Evolutionary conservation across 2,329 filamentous ascomycete genomes (phyloP).

Genomic region (Whalleya microplaca): DNA sequence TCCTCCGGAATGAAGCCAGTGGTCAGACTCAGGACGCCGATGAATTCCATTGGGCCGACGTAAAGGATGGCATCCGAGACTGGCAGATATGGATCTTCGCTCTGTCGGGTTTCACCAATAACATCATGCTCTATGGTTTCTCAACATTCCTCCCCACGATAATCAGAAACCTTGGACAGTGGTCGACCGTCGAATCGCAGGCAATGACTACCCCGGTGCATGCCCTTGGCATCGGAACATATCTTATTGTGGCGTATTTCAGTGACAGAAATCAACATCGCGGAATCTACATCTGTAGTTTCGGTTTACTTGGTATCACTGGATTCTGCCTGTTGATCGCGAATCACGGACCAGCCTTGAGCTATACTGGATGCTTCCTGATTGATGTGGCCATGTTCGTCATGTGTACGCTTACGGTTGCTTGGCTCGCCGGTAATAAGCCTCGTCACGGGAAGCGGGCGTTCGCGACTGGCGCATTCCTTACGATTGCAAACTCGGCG

Average conservation of each 20-base stretch:
- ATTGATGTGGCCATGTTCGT: constrained; percentile 56
- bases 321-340: constrained; percentile 65
- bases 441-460: constrained; percentile 69
- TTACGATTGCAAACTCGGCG: constrained; percentile 64
- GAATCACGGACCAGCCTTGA: constrained; percentile 55
- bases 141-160: constrained; percentile 72
- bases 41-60: constrained; percentile 52
- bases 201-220: constrained; percentile 73
- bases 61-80: constrained; percentile 59
- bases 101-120: constrained; percentile 62
- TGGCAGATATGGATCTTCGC: constrained; percentile 68
- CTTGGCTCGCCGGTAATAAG: constrained; percentile 57
- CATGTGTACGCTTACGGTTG: constrained; percentile 5
- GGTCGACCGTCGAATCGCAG: constrained; percentile 61
- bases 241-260: constrained; percentile 59
- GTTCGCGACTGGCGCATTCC: constrained; percentile 62
- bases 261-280: constrained; percentile 62
- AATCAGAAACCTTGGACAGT: constrained; percentile 63
- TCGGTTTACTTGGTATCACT: constrained; percentile 54
- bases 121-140: constrained; percentile 70
- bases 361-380: constrained; percentile 66
- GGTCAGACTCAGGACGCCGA: constrained; percentile 16
- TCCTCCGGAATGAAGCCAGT: too few relatives aligned
- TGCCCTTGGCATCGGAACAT: constrained; percentile 62
- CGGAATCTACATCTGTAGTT: constrained; percentile 56